phyloP scores from a whole-genome alignment of 2,329 filamentous ascomycete species.

The Fusarium globosum region DNA sequence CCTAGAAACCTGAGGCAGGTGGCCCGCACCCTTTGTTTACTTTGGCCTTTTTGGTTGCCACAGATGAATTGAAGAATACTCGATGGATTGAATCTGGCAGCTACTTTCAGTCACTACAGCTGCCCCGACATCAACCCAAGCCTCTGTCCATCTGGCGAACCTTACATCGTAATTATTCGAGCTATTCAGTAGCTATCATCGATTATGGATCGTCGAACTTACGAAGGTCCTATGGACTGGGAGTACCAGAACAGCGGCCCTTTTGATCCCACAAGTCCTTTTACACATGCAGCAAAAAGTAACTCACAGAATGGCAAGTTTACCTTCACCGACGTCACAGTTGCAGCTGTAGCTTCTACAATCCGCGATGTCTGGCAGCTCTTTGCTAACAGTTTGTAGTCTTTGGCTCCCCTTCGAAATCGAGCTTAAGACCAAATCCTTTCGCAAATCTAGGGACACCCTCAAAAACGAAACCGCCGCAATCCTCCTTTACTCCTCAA shows the following conservation, averaged over 20 bases:
- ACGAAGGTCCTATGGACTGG: constrained; percentile 74
- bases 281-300: constrained; percentile 62
- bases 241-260: constrained; percentile 70
- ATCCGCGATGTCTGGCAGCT: constrained; percentile 26
- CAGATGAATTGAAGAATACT: constrained; percentile 30
- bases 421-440: constrained; percentile 48
- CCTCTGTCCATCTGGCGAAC: background rate
- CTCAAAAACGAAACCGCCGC: constrained; percentile 56
- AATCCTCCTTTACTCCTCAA: constrained; percentile 60
- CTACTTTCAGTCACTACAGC: constrained; percentile 23
- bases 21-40: constrained; percentile 48
- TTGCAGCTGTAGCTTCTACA: background rate
- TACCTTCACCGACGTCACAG: background rate
- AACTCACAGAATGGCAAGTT: constrained; percentile 56
- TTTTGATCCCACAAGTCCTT: constrained; percentile 70
- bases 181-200: constrained; percentile 10
- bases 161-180: constrained; percentile 16
- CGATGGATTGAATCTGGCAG: constrained; percentile 20
- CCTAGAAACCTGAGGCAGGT: constrained; percentile 41
- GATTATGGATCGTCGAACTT: constrained; percentile 65
- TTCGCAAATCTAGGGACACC: constrained; percentile 54
- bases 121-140: constrained; percentile 5
- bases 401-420: constrained; percentile 54
- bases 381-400: constrained; percentile 33
- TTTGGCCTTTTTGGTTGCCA: constrained; percentile 46